Base-by-base conservation (phyloP, 2,329 filamentous ascomycete genomes). In the Purpureocillium lavendulum region DNA sequence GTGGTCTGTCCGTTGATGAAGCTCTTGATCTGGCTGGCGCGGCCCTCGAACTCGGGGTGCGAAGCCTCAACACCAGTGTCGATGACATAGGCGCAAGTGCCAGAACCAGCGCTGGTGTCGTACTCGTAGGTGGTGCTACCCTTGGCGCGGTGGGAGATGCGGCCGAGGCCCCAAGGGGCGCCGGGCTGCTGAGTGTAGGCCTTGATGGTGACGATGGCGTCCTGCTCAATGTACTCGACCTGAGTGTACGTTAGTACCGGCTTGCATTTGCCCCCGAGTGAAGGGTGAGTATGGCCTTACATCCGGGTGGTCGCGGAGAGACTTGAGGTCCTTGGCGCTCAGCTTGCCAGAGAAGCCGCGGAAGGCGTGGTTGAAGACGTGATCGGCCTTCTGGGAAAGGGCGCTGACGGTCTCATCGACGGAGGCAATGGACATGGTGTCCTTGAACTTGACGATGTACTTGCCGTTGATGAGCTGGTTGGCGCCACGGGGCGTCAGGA, bases 191-290 rank as follows among this genome's bases (percentile, higher is more conserved):
- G 38, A 36, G 9, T 35, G 33, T 17, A 35, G 30, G 11, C 44
- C 9, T 10, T 44, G 8, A 24, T 14, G 14, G 24, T 49, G 31
- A 64, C 48, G 13, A 48, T 39, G 13, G 44, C 48, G 36, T 65
- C 58, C 30, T 53, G 53, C 44, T 62, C 57, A 9, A 62, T 42
- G 38, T 56, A 60, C 1, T 51, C 50, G 26, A 60, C 56, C 42
- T 46, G 16, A 6, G 3, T 15, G 32, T 30, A 4, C 29, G 29
- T 16, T 4, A 26, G 16, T 10, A 35, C 17, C 13, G 7, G 29
- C n/a, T 6, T 12, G 29, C 13, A 7, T 12, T 6, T 12, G 5
- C 5, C 11, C 12, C 6, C 29, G 29, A 30, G 13, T 6, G 21
- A 10, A 26, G 21, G 21, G 21, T 26, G 29, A 6, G 29, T 7